Evolutionary conservation across 345 rosid species (phyloP).

Genomic region (Theobroma cacao): DNA sequence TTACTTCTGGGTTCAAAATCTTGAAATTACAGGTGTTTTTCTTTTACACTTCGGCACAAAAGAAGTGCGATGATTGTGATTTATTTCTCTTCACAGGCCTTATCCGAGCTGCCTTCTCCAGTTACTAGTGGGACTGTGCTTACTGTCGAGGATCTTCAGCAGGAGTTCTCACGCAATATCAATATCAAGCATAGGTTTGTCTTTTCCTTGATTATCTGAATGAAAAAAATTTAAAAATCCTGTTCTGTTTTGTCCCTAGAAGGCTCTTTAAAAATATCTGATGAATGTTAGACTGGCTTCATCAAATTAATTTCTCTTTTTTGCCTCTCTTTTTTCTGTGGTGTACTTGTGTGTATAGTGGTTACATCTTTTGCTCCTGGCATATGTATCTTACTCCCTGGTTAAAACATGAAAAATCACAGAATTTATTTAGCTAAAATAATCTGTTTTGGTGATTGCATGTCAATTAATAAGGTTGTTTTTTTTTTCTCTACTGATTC

Average conservation of each 20-base stretch:
- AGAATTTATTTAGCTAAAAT: neutral
- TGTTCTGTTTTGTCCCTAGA: neutral
- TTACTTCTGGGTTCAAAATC: neutral
- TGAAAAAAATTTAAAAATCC: neutral
- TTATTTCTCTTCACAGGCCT: slow-evolving; percentile 40
- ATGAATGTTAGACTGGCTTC: neutral
- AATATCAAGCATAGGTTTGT: slow-evolving; percentile 87
- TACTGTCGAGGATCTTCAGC: slow-evolving; percentile 85
- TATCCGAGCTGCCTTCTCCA: slow-evolving; percentile 82
- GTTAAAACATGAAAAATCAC: neutral
- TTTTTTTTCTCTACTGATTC: neutral
- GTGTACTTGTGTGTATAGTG: neutral
- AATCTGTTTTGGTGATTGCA: neutral
- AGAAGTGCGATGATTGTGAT: neutral
- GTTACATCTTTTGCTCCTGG: neutral
- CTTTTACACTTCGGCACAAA: neutral
- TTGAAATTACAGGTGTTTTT: neutral
- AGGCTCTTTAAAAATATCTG: neutral
- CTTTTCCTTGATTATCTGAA: neutral
- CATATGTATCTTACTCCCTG: neutral
- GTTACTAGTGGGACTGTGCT: slow-evolving; percentile 68
- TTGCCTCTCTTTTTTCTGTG: neutral
- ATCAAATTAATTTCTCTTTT: neutral
- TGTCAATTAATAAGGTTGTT: neutral
- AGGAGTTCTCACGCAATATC: slow-evolving; percentile 82